Percentiles rank a stretch among this genome's conserved stretches.
Conservation (phyloP, 2,329 filamentous ascomycete species). For the Alternaria consortialis region DNA sequence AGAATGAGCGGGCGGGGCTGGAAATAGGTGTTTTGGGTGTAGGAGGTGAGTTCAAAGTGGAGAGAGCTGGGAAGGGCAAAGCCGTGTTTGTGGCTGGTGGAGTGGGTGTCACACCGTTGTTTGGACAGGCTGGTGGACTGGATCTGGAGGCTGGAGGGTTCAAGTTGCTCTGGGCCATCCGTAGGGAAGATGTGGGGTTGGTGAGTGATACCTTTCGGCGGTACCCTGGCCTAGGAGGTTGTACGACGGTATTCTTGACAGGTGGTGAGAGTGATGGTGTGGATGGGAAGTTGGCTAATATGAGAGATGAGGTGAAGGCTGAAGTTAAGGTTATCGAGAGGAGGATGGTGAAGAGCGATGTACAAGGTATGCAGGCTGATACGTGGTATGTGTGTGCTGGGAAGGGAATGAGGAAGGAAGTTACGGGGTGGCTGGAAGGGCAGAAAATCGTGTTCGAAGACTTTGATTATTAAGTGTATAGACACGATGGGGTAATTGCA, state of each 20-base stretch:
- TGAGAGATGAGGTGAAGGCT: slow-evolving; percentile 41
- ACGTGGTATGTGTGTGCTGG: slow-evolving; percentile 70
- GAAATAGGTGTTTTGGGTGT: slow-evolving; percentile 77
- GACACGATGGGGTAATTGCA: background rate
- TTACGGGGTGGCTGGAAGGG: slow-evolving; percentile 60
- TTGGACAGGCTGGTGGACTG: slow-evolving; percentile 67
- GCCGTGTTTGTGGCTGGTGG: slow-evolving; percentile 76
- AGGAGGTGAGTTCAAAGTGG: slow-evolving; percentile 69
- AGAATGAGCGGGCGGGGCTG: slow-evolving; percentile 62
- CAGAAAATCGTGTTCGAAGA: slow-evolving; percentile 61
- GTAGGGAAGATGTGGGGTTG: slow-evolving; percentile 68
- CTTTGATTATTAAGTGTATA: slow-evolving; percentile 53
- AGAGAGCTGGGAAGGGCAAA: slow-evolving; percentile 45
- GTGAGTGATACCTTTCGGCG: slow-evolving; percentile 66
- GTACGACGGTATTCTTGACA: slow-evolving; percentile 72
- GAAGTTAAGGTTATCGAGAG: slow-evolving; percentile 53
- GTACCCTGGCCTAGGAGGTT: slow-evolving; percentile 61
- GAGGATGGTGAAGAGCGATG: slow-evolving; percentile 59
- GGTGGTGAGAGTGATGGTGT: slow-evolving; percentile 38
- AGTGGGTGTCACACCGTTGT: slow-evolving; percentile 82
- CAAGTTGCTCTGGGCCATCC: slow-evolving; percentile 73
- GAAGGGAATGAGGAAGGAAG: slow-evolving; percentile 57
- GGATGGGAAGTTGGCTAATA: slow-evolving; percentile 34
- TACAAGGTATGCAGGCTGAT: slow-evolving; percentile 43
- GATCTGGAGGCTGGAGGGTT: slow-evolving; percentile 49